Evolutionary conservation across 129 eudicot species (phyloP), one percentile per base, ranked within the genome.

Genomic region (Helianthus tuberosus): DNA sequence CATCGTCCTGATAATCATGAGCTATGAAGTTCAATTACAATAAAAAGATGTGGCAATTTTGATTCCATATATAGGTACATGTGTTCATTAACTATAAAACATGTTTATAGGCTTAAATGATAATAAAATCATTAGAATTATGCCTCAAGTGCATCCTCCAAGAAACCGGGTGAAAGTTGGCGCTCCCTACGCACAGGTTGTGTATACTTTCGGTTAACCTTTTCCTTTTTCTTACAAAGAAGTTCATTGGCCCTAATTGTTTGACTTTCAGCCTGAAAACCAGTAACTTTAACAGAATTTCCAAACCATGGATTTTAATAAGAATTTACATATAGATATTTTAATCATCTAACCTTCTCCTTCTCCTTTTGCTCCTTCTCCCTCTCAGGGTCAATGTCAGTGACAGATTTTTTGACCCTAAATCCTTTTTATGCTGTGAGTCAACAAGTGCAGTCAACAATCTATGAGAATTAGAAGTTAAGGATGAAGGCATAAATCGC

Each of bases 371-470:
- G 91, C 78, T 94, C 99, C 80, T 94, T 94, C 88, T 94, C 99
- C 82, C 90, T 85, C 93, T 94, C 99, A 63, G 99, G 99, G 71
- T 94, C 99, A 60, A 94, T 92, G 81, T 94, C 97, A 61, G 97
- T 94, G 82, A 94, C 76, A 46, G 97, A 88, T 70, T 88, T 94
- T 80, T 94, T 94, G 60, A 91, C 93, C 70, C 87, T 95, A 77
- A 83, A 91, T 17, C 91, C 81, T 95, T 94, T 79, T 88, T 91
- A 81, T 94, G 99, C 50, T 96, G 84, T n/a, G 97, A 91, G 76
- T 94, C 99, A 67, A 94, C 99, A 43, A 94, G 85, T 60, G 97
- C 97, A 74, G 99, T 94, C 87, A 94, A 78, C 51, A 94, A 62
- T 54, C 94, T 87, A 80, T 94, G 99, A 38, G 97, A 94, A 66